phyloP scores from a whole-genome alignment of 768 basidiomycete species.

The Pleurotus sapidus region DNA sequence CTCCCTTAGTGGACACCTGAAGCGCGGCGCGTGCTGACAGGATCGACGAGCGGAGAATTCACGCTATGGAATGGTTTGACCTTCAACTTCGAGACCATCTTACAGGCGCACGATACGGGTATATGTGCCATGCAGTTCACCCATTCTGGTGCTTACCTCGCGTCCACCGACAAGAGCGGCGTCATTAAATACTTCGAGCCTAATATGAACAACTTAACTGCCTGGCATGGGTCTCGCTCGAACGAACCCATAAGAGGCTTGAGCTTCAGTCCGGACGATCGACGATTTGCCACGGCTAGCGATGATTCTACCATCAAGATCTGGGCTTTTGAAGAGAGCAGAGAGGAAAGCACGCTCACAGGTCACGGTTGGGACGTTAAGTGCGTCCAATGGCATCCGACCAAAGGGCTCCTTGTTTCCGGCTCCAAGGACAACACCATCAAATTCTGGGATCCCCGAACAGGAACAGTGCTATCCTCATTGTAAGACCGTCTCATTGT shows the following conservation, averaged over 20 bases:
- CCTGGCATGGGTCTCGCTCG: slow-evolving; percentile 82
- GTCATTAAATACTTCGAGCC: slow-evolving; percentile 99
- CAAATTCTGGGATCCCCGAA: slow-evolving; percentile 99
- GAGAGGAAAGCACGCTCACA: slow-evolving; percentile 84
- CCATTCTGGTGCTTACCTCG: slow-evolving; percentile 90
- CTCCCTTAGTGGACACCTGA: slow-evolving; percentile 92
- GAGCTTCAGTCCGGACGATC: slow-evolving; percentile 90
- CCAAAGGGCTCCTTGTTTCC: slow-evolving; percentile 90
- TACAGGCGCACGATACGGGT: slow-evolving; percentile 97
- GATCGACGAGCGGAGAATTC: slow-evolving; percentile 96
- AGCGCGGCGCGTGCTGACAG: slow-evolving; percentile 88
- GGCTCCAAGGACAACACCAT: slow-evolving; percentile 98
- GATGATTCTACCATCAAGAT: slow-evolving; percentile 94
- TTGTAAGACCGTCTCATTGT: slow-evolving; percentile 49
- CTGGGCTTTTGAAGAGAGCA: slow-evolving; percentile 91
- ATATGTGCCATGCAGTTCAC: slow-evolving; percentile 90
- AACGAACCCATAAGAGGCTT: slow-evolving; percentile 92
- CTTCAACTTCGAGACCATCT: slow-evolving; percentile 99
- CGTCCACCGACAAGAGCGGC: slow-evolving; percentile 90
- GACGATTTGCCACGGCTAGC: slow-evolving; percentile 89
- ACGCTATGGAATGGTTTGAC: slow-evolving; percentile 99
- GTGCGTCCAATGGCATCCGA: slow-evolving; percentile 98
- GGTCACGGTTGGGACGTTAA: slow-evolving; percentile 99
- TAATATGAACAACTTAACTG: slow-evolving; percentile 97
- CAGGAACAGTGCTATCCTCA: slow-evolving; percentile 86